Conservation (phyloP, 1,139 yeast species). For the Protomyces inundatus region DNA sequence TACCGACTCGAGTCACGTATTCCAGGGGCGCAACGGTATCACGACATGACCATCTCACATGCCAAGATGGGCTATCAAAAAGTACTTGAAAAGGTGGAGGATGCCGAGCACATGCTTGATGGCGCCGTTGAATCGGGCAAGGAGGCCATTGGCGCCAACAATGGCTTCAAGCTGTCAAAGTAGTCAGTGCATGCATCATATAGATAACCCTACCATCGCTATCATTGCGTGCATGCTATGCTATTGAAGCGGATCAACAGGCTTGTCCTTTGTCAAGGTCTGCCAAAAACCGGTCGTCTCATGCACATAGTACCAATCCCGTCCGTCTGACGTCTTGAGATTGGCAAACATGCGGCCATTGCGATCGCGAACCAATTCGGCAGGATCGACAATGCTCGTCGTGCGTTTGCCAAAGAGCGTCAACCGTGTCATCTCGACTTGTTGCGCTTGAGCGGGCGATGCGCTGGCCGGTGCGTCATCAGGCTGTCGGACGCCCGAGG, state of each 20-base stretch:
- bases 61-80: constrained; percentile 12
- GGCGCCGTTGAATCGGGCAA: constrained; percentile 17
- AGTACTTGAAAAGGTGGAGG: constrained; percentile 16
- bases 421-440: constrained; percentile 13
- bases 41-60: constrained; percentile 20
- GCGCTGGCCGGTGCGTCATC: not conserved
- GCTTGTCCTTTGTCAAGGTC: not conserved
- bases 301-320: constrained; percentile 19
- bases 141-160: constrained; percentile 12
- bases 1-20: constrained; percentile 12
- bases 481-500: not conserved
- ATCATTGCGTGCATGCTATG: too few relatives aligned
- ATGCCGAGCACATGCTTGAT: constrained; percentile 18
- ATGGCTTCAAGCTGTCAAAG: constrained; percentile 19
- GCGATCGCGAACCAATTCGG: constrained; percentile 5
- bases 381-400: not conserved
- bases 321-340: constrained; percentile 6
- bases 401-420: constrained; percentile 4
- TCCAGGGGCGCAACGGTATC: constrained; percentile 18
- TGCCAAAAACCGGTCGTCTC: constrained; percentile 21
- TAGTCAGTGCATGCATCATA: not conserved
- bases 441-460: not conserved
- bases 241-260: not conserved
- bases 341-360: constrained; percentile 26
- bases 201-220: too few relatives aligned